phyloP scores from a whole-genome alignment of 768 basidiomycete species.

The Gelatoporia subvermispora region DNA sequence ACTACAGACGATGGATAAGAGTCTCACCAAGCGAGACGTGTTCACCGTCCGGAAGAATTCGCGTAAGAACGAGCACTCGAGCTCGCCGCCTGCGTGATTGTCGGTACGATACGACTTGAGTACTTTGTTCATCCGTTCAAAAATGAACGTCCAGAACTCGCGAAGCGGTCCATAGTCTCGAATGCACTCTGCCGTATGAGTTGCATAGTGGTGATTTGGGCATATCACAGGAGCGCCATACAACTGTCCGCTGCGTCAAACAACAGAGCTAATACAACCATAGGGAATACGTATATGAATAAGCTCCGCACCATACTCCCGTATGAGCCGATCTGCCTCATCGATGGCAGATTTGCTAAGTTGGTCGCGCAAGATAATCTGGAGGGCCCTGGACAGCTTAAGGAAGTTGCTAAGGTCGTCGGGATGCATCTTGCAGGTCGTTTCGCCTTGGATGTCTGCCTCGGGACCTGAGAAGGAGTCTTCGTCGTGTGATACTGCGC shows the following conservation, averaged over 20 bases:
- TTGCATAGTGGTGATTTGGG: slow-evolving; percentile 35
- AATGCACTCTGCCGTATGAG: slow-evolving; percentile 23
- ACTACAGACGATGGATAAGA: too few species aligned
- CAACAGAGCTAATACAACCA: too few species aligned
- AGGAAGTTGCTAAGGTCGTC: slow-evolving; percentile 4
- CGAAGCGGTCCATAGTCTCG: slow-evolving; percentile 32
- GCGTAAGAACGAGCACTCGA: slow-evolving; percentile 10
- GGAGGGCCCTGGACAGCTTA: slow-evolving; percentile 6
- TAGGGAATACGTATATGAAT: slow-evolving; percentile 12
- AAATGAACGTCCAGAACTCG: slow-evolving; percentile 34
- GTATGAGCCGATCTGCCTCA: slow-evolving; percentile 13
- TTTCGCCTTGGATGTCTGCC: too few species aligned
- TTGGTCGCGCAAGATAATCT: slow-evolving; percentile 8
- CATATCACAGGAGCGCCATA: slow-evolving; percentile 26
- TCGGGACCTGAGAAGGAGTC: too few species aligned
- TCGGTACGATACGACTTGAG: slow-evolving; percentile 31
- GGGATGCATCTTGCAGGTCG: background rate
- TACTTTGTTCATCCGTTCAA: slow-evolving; percentile 32
- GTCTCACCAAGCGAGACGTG: too few species aligned
- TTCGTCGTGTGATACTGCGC: too few species aligned
- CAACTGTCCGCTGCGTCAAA: slow-evolving; percentile 13
- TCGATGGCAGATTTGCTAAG: background rate
- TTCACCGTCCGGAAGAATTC: slow-evolving; percentile 1
- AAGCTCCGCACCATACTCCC: slow-evolving; percentile 19
- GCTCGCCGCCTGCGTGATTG: slow-evolving; percentile 26